These are phyloP conservation scores for Blastomyces percursus DNA, from an alignment of 2,329 filamentous ascomycete genomes.

Conservation along the genomic window DNA sequence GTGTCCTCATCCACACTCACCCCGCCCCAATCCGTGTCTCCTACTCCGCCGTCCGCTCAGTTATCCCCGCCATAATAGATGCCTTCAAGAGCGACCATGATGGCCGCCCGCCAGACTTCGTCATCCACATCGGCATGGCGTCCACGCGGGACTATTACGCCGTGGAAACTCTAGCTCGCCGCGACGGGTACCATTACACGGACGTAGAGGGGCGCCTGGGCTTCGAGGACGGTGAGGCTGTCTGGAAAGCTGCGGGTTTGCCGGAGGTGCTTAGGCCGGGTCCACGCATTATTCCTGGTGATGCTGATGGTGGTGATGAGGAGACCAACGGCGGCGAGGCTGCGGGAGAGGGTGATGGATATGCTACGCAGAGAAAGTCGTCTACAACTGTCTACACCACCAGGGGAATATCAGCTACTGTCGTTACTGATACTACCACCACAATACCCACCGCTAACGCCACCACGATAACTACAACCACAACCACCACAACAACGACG, in stretches of 20 bases:
- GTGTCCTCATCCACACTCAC: slow-evolving; percentile 41
- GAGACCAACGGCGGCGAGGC: not conserved
- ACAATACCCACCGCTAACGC: not conserved
- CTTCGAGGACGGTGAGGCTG: slow-evolving; percentile 33
- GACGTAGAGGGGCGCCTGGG: slow-evolving; percentile 54
- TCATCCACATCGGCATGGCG: slow-evolving; percentile 74
- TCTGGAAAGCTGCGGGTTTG: slow-evolving; percentile 40
- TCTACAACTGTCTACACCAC: not conserved
- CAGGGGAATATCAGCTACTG: not conserved
- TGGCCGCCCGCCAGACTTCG: slow-evolving; percentile 47
- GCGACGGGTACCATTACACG: slow-evolving; percentile 57
- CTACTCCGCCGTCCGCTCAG: slow-evolving; percentile 54
- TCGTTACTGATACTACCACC: not conserved
- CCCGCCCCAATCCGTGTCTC: slow-evolving; percentile 58
- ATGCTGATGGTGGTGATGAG: too few species aligned
- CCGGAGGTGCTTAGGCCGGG: slow-evolving; percentile 46
- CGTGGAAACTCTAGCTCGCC: slow-evolving; percentile 58
- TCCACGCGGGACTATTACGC: slow-evolving; percentile 53
- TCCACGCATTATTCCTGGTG: slow-evolving; percentile 8
- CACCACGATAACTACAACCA: not conserved
- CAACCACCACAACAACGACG: not conserved
- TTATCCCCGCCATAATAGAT: slow-evolving; percentile 54
- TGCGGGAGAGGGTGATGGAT: not conserved
- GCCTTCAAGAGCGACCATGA: slow-evolving; percentile 31
- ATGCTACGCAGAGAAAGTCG: not conserved